Conservation (phyloP, 257 asterid species). For the Cynanchum wilfordii region DNA sequence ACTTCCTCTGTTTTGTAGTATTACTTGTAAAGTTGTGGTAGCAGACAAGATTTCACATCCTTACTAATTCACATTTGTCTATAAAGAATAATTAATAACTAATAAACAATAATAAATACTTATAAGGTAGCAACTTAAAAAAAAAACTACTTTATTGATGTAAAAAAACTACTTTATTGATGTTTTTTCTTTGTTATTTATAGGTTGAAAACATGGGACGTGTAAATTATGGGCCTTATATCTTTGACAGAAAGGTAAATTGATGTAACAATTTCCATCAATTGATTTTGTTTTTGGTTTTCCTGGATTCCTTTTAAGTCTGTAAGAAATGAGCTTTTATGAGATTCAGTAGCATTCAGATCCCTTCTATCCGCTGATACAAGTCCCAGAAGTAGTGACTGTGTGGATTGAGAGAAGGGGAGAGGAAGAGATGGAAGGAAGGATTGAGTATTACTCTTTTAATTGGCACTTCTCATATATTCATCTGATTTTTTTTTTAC, state of each 20-base stretch:
- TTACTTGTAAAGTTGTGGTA: too few relatives aligned
- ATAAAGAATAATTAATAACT: too few relatives aligned
- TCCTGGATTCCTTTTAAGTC: background rate
- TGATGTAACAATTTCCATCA: background rate
- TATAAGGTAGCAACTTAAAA: too few relatives aligned
- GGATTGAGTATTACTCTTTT: background rate
- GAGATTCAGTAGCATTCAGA: background rate
- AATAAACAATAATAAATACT: too few relatives aligned
- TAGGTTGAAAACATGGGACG: constrained; percentile 99
- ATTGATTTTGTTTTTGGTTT: background rate
- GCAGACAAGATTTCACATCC: too few relatives aligned
- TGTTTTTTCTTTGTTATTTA: constrained; percentile 17
- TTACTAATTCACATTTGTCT: too few relatives aligned
- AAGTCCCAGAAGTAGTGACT: background rate
- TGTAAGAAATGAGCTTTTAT: background rate
- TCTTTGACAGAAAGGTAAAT: constrained; percentile 77
- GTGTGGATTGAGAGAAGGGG: background rate
- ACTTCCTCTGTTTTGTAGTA: too few relatives aligned
- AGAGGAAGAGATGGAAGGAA: background rate
- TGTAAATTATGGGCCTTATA: constrained; percentile 69
- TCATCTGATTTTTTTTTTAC: too few relatives aligned
- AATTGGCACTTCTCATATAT: too few relatives aligned
- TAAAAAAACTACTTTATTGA: too few relatives aligned
- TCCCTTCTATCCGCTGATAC: background rate
- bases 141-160: too few relatives aligned